Evolutionary conservation across 352 stramenopile genomes (phyloP).

Genomic region (Phytophthora agathidicida): DNA sequence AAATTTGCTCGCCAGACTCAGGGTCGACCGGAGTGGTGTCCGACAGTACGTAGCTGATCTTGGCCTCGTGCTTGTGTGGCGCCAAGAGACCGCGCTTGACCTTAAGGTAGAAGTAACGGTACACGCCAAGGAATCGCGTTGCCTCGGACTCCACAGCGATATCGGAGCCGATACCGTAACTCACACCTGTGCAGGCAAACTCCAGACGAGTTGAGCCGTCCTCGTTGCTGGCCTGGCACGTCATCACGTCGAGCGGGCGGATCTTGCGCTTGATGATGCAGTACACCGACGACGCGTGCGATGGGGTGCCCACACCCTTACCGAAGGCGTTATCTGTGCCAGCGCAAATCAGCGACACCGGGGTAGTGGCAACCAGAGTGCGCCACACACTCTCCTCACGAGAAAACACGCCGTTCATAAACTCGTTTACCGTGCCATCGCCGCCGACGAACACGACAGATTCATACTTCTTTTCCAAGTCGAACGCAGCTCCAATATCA

Average conservation of each 20-base stretch:
- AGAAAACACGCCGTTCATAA: constrained; percentile 83
- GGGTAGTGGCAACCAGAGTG: constrained; percentile 71
- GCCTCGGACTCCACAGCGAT: constrained; percentile 79
- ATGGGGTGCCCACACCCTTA: constrained; percentile 69
- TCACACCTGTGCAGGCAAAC: constrained; percentile 80
- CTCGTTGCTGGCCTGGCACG: constrained; percentile 51
- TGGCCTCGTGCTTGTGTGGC: constrained; percentile 58
- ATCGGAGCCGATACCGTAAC: constrained; percentile 74
- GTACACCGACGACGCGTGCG: constrained; percentile 69
- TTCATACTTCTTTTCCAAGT: constrained; percentile 70
- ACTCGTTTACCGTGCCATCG: constrained; percentile 85
- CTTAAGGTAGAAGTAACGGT: constrained; percentile 81
- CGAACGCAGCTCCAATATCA: constrained; percentile 68
- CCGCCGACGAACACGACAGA: constrained; percentile 80
- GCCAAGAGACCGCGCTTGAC: constrained; percentile 64
- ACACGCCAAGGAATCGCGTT: constrained; percentile 68
- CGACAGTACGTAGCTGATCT: constrained; percentile 79
- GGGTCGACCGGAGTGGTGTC: constrained; percentile 50
- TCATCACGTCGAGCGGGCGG: constrained; percentile 71
- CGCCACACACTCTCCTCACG: constrained; percentile 76
- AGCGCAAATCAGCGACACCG: constrained; percentile 70
- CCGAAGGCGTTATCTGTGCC: constrained; percentile 85
- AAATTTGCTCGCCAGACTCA: constrained; percentile 52
- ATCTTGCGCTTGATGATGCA: constrained; percentile 88
- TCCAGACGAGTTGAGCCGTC: constrained; percentile 59